Base-by-base conservation (phyloP, 1,284 basidiomycete genomes). In the Cerioporus squamosus region DNA sequence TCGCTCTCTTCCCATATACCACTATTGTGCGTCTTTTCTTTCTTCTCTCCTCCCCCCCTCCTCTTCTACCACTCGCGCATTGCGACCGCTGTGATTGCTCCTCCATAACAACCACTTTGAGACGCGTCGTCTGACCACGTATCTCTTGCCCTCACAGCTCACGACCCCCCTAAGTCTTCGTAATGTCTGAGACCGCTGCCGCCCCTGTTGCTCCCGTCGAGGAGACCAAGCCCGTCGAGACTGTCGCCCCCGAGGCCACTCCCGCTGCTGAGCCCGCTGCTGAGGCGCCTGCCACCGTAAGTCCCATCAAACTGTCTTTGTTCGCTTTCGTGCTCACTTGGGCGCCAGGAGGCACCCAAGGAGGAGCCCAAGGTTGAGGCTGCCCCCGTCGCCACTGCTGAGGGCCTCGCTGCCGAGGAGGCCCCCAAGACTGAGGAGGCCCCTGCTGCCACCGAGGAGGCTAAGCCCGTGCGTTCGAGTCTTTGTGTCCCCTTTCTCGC, bases 181-280 rank as follows among this genome's bases (percentile, higher is more conserved):
- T 91, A 90, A 93, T 93, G 90, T 93, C 91, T 81, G 83, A 88
- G 60, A 66, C 84, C 70, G 87, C 77, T 71, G 71, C 79, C 72
- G 76, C 75, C 62, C 65, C 69, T 50, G 70, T 67, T 33, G 29
- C 33, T 61, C 71, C 74, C 65, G 74, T 71, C 62, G 84, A 86
- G 75, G 86, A 87, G 72, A 77, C 78, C 57, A 64, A 64, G 60
- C 62, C 62, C 29, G 60, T 64, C 59, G 86, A 86, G 74, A 66
- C 75, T 50, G 67, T 66, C 43, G 65, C 78, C 61, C 66, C 57
- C 51, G 79, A 80, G 67, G 66, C 75, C 44, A 57, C 66, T 44
- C 62, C 75, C 40, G 66, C 67, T 29, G 59, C 68, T 36, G 71
- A 73, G 67, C 59, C 66, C 48, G 65, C 69, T 59, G 63, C 60